Conservation (phyloP, 176 grass and related monocot genomes). For the Zizania latifolia region DNA sequence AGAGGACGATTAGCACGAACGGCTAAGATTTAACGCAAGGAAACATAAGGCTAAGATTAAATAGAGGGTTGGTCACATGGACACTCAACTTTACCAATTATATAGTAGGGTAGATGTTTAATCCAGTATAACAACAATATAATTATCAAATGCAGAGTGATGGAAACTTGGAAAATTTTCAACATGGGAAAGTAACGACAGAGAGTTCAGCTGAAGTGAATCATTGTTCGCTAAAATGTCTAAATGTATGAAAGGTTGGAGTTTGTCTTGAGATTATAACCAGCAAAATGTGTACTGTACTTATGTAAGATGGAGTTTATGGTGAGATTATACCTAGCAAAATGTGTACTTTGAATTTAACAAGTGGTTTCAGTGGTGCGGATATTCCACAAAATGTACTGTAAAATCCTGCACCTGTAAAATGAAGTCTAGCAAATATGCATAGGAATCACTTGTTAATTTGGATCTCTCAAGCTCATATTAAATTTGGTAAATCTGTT, state of each 20-base stretch:
- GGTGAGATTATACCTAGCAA: background rate
- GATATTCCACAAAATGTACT: background rate
- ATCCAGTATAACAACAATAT: background rate
- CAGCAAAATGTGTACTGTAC: background rate
- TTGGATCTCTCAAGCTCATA: no score
- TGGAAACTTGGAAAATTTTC: background rate
- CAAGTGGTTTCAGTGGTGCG: background rate
- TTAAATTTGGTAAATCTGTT: no score
- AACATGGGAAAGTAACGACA: background rate
- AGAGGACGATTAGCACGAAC: no score
- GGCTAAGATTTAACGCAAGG: no score
- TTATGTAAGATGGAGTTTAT: background rate
- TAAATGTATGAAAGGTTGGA: background rate
- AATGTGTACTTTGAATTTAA: background rate
- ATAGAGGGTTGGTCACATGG: no score
- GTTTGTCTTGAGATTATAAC: no score
- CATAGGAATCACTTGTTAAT: no score
- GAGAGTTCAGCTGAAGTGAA: background rate
- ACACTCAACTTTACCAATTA: no score
- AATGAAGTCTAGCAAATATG: no score
- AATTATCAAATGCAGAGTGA: background rate
- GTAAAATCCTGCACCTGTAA: no score
- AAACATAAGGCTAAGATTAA: no score
- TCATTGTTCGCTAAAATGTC: background rate
- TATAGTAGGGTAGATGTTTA: no score